Evolutionary conservation across 2,329 filamentous ascomycete genomes (phyloP), one percentile per base, ranked within the genome.

Genomic region (Niveomyces coronatus): DNA sequence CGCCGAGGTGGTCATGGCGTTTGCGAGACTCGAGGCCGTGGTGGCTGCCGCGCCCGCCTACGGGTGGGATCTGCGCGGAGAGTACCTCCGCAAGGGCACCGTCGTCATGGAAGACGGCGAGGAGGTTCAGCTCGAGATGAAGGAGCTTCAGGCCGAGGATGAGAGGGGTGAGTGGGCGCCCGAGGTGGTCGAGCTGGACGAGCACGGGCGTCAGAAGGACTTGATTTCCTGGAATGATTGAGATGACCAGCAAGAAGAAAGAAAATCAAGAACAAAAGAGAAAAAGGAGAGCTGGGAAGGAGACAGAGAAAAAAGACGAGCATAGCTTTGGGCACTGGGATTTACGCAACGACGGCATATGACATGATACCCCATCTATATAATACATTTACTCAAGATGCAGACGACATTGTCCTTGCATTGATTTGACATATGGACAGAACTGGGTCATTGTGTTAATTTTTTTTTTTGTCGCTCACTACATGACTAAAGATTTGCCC

Each of bases 31-130:
- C 1, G 58, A 62, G 41, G 43, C 51, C 7, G 46, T 44, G 5
- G 50, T 53, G 6, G 56, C 58, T n/a, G n/a, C n/a, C 2, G 60
- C 60, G 4, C 55, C 58, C 2, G 60, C 60, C 4, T 55, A 78
- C 3, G 71, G 66, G 4, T 79, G 75, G 76, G 71, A 79, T 38
- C 52, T 79, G 10, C 52, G 63, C 13, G 65, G 59, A 7, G 62
- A 70, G 40, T 71, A 70, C 44, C 49, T 71, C 5, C 60, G 67
- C 4, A 58, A 58, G 15, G 70, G 70, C 2, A 64, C 58, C 37
- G 52, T 69, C 18, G 70, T 66, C 57, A 58, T 72, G 34, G 70
- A 74, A 43, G 70, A 74, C 46, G 67, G 70, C 18, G 63, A 74
- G 52, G 49, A 67, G 44, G 60, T 71, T 0, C 61, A 68, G 37